Evolutionary conservation across 306 rosid genomes (phyloP), one percentile per base, ranked within the genome.

Genomic region (Begonia loranthoides): DNA sequence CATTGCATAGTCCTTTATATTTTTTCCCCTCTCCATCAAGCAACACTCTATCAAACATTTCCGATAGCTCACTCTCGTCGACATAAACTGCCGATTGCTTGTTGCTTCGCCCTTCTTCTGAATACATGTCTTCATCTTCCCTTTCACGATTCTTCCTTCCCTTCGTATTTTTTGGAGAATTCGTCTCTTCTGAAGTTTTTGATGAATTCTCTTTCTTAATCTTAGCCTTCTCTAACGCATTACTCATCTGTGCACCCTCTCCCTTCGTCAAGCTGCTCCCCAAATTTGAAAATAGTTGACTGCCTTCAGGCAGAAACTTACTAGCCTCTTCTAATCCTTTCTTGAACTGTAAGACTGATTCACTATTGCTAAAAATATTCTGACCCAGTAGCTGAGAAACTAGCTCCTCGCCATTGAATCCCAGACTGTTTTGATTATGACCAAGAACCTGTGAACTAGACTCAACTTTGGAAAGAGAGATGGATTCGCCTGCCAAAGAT

Each of bases 301-400:
- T 53, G 8, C 49, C 54, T 49, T 55, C 74, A 2, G 94, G 94
- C 65, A 87, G 94, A 79, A 87, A 87, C 69, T 80, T 83, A 13
- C 90, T 87, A 41, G 94, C 96, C 65, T 87, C 96, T 41, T 77
- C 54, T 28, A 93, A 93, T 70, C 66, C 96, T 70, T 72, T 79
- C 47, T 50, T 70, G 59, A 82, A 87, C 66, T 80, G 94, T 67
- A 69, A 69, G 48, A 83, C 62, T 41, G 96, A 83, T 16, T 74
- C 75, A 45, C 61, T 82, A 56, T 83, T 74, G 43, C 74, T 73
- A 41, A 71, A 87, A 48, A 87, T 77, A 66, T 80, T 87, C 45
- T 71, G 82, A 55, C 84, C 80, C 72, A 80, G 49, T 47, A 79
- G 65, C 64, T 77, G 70, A 28, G 61, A 58, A 4, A 55, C 66